phyloP scores from a whole-genome alignment of 306 rosid genomes.

The Acacia acuminata region DNA sequence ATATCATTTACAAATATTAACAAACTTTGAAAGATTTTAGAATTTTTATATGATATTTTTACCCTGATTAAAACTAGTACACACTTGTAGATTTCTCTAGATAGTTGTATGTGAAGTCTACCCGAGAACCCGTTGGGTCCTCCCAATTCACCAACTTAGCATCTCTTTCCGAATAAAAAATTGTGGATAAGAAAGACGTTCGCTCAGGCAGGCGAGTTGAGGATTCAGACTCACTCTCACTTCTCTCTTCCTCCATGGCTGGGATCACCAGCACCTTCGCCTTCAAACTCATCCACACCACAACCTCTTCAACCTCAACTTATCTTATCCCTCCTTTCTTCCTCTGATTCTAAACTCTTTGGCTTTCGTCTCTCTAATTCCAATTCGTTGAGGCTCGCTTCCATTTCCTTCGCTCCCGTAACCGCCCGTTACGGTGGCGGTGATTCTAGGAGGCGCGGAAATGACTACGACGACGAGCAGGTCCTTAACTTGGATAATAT shows the following conservation, averaged over 20 bases:
- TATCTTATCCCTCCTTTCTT: constrained; percentile 31
- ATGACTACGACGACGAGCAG: constrained; percentile 52
- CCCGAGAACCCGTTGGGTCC: not conserved
- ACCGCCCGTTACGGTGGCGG: constrained; percentile 58
- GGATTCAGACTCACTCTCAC: not conserved
- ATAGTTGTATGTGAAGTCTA: too few species aligned
- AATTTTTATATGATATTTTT: too few species aligned
- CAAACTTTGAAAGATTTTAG: too few species aligned
- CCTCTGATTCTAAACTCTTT: constrained; percentile 54
- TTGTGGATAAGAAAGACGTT: constrained; percentile 39
- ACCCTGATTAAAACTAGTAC: too few species aligned
- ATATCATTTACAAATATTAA: too few species aligned
- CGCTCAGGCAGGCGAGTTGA: constrained; percentile 15
- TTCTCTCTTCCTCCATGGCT: constrained; percentile 58
- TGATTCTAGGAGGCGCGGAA: constrained; percentile 40
- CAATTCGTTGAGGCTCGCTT: constrained; percentile 31
- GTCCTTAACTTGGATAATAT: constrained; percentile 66
- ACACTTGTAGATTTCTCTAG: too few species aligned
- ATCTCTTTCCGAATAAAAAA: not conserved
- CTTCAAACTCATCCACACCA: constrained; percentile 42
- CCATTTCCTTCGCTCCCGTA: constrained; percentile 34
- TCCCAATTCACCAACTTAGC: not conserved
- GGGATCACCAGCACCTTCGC: constrained; percentile 64
- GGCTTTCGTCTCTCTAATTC: constrained; percentile 47
- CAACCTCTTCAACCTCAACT: constrained; percentile 31